These are phyloP conservation scores for Mycogone perniciosa DNA, from an alignment of 2,329 filamentous ascomycete species.

Conservation along the genomic window DNA sequence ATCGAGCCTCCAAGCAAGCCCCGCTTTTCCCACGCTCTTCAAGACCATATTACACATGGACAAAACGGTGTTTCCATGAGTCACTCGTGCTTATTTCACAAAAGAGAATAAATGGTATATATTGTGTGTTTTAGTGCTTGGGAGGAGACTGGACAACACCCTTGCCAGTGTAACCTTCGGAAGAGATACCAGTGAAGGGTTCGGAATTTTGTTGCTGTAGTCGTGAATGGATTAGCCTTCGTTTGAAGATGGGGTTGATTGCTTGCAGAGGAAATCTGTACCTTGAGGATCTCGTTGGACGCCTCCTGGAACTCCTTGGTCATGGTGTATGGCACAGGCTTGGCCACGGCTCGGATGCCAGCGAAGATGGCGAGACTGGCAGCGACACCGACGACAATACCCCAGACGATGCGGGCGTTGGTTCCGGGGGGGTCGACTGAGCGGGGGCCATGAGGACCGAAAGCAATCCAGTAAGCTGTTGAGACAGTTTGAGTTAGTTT, in stretches of 20 bases:
- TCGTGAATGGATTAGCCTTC: not conserved
- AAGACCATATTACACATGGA: constrained; percentile 32
- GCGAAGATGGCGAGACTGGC: constrained; percentile 67
- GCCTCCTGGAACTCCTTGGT: constrained; percentile 96
- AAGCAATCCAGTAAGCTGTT: constrained; percentile 97
- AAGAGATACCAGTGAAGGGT: constrained; percentile 77
- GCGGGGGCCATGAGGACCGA: constrained; percentile 92
- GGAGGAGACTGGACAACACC: constrained; percentile 70
- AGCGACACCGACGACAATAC: constrained; percentile 62
- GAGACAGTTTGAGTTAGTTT: constrained; percentile 35
- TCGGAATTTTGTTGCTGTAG: constrained; percentile 76
- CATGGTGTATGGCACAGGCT: constrained; percentile 76
- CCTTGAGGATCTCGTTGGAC: constrained; percentile 88
- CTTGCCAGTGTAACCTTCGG: constrained; percentile 70
- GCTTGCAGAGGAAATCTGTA: constrained; percentile 30
- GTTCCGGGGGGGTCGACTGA: constrained; percentile 78
- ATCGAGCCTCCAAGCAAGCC: constrained; percentile 27
- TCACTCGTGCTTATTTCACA: constrained; percentile 30
- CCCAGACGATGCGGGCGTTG: constrained; percentile 68
- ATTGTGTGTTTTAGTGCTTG: constrained; percentile 37
- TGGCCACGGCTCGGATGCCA: constrained; percentile 63
- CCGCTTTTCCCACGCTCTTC: constrained; percentile 24
- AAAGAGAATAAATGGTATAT: constrained; percentile 25
- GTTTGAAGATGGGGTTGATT: not conserved
- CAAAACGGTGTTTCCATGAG: constrained; percentile 21